Conservation (phyloP, 495 filamentous ascomycete species). For the Penicillium cataractarum region DNA sequence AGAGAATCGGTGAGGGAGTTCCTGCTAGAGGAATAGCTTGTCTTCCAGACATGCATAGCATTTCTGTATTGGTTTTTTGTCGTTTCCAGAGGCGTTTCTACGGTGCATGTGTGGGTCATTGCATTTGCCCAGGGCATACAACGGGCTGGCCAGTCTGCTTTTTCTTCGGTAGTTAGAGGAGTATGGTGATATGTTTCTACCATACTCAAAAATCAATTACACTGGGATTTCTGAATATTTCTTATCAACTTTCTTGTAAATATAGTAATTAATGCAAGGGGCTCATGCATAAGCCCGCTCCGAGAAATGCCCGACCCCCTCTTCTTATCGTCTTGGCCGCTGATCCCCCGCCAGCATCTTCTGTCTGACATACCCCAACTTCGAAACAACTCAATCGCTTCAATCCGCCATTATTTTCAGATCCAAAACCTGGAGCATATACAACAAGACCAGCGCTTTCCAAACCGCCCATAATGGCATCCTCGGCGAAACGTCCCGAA, state of each 20-base stretch:
- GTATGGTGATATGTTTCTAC: not conserved
- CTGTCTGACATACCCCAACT: not conserved
- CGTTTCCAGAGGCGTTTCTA: not conserved
- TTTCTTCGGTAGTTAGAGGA: not conserved
- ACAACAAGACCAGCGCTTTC: not conserved
- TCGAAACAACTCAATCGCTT: not conserved
- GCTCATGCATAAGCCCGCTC: not conserved
- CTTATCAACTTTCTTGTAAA: not conserved
- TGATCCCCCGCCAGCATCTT: not conserved
- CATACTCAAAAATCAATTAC: not conserved
- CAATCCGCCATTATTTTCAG: not conserved
- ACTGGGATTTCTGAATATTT: not conserved
- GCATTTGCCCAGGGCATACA: not conserved
- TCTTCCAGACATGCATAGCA: too few relatives aligned
- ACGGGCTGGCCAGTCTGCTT: not conserved
- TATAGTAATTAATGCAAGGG: conserved; percentile 1
- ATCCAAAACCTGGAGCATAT: not conserved
- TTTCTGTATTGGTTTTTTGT: too few relatives aligned
- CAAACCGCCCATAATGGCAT: conserved; percentile 34
- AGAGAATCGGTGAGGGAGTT: not conserved
- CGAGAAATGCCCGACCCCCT: not conserved
- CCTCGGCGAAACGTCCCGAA: conserved; percentile 46
- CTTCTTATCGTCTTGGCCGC: too few relatives aligned
- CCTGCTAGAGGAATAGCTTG: not conserved
- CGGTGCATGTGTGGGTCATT: not conserved